phyloP scores from a whole-genome alignment of 768 basidiomycete genomes.

The Floccularia luteovirens region DNA sequence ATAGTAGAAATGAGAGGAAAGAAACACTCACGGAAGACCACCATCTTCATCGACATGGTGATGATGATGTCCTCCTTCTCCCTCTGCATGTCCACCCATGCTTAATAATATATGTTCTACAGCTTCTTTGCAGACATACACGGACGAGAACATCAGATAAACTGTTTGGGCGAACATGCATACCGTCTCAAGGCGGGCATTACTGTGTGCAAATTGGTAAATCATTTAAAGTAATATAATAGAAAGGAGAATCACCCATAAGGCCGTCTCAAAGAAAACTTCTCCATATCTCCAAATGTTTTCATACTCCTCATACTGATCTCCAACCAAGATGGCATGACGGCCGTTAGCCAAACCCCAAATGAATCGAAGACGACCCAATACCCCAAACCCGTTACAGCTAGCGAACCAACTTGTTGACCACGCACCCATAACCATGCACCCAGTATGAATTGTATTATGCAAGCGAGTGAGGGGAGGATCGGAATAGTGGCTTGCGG shows the following conservation, averaged over 20 bases:
- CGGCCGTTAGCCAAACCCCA: slow-evolving; percentile 53
- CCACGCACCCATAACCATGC: slow-evolving; percentile 83
- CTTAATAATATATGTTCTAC: slow-evolving; percentile 86
- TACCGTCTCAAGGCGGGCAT: slow-evolving; percentile 61
- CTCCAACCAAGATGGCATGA: slow-evolving; percentile 37
- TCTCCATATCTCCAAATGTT: slow-evolving; percentile 13
- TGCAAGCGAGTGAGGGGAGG: slow-evolving; percentile 16
- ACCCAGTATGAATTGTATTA: slow-evolving; percentile 54
- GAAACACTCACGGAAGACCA: slow-evolving; percentile 25
- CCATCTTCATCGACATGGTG: slow-evolving; percentile 47
- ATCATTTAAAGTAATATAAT: not conserved
- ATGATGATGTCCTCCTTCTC: slow-evolving; percentile 62
- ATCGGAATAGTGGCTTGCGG: slow-evolving; percentile 7
- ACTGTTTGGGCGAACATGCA: slow-evolving; percentile 85
- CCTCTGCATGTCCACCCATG: slow-evolving; percentile 35
- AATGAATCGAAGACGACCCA: slow-evolving; percentile 94
- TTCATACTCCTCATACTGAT: slow-evolving; percentile 10
- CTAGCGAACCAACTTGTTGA: slow-evolving; percentile 80
- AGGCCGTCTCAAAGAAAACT: slow-evolving; percentile 55
- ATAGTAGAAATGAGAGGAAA: not conserved
- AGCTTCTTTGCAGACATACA: slow-evolving; percentile 97
- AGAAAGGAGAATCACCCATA: slow-evolving; percentile 20
- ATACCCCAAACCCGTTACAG: slow-evolving; percentile 89
- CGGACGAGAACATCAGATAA: slow-evolving; percentile 88
- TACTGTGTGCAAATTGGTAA: slow-evolving; percentile 26